phyloP scores from a whole-genome alignment of 2,329 filamentous ascomycete species.

The Chaetomium strumarium region DNA sequence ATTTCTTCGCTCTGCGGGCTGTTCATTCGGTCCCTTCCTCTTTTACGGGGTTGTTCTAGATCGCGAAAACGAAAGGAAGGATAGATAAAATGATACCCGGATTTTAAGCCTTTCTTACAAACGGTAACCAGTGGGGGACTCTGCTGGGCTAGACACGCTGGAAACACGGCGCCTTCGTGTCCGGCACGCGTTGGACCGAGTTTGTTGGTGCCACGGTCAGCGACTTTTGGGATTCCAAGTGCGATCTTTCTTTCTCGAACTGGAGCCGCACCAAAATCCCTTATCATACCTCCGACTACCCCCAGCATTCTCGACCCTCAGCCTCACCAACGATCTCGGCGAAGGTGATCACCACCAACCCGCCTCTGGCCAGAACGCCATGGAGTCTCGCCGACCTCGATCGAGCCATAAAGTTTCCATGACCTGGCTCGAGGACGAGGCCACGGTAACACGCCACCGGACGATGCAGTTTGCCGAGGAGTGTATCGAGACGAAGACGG shows the following conservation, averaged over 20 bases:
- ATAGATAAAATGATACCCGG: conserved; percentile 10
- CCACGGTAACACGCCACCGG: conserved; percentile 20
- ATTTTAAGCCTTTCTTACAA: conserved; percentile 2
- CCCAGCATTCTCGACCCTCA: background rate
- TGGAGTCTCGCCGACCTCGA: conserved; percentile 30
- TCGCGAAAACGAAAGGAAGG: background rate
- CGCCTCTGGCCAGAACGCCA: conserved; percentile 20
- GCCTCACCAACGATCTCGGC: background rate
- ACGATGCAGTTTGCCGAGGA: conserved; percentile 52
- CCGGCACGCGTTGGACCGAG: conserved; percentile 17
- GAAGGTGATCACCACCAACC: background rate
- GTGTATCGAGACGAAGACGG: conserved; percentile 62
- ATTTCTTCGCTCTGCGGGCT: background rate
- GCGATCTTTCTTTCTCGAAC: background rate
- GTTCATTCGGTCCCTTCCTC: background rate
- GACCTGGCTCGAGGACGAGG: conserved; percentile 31
- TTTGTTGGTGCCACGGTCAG: background rate
- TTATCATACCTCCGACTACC: background rate
- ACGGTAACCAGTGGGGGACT: conserved; percentile 12
- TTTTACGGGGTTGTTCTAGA: background rate
- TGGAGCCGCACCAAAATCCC: background rate
- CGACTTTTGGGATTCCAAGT: background rate
- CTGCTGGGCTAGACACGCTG: conserved; percentile 12
- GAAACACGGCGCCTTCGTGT: conserved; percentile 14
- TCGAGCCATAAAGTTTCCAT: conserved; percentile 33